Evolutionary conservation across 495 filamentous ascomycete species (phyloP), one percentile per base, ranked within the genome.

Genomic region (Sphaerosporella brunnea): DNA sequence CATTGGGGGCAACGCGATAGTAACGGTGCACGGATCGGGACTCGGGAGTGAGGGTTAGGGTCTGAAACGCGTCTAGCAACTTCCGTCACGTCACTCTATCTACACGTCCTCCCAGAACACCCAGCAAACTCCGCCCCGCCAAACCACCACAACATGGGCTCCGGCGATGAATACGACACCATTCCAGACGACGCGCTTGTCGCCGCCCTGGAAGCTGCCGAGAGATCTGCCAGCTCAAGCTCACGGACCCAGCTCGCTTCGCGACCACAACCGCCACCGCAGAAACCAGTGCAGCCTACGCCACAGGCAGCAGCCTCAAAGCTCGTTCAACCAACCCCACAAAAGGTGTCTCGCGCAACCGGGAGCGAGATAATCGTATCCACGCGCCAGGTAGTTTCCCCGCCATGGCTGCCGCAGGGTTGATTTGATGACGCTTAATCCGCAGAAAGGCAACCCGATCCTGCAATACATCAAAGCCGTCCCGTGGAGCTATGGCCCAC

Each of bases 361-460:
- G n/a, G n/a, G n/a, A n/a, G n/a, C 24, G 67, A 73, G 15, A 77
- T 84, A 34, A 68, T 83, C 35, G 79, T 84, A 35, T 80, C 75
- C 3, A 69, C 74, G 11, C 71, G 79, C 51, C 57, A 60, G 56
- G 57, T 60, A 35, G 11, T 38, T 47, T 26, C 8, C 38, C 40
- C 35, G 15, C 10, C 37, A 20, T 40, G 13, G 15, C 37, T 1
- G 20, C 32, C 23, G 28, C 13, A 32, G n/a, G n/a, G n/a, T n/a
- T n/a, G n/a, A n/a, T n/a, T 13, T 32, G 13, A 37, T 18, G 7
- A 7, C 35, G 15, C 35, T 18, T 11, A 18, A 11, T 2, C 40
- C 3, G 13, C 87, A 97, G 61, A 94, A 93, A 62, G 90, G 92
- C 36, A 99, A 99, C 60, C 92, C 92, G 0, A 81, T 94, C 44